Percentiles rank a stretch among this genome's conserved stretches.
These are phyloP conservation scores for Phytopythium mirpurense DNA, from an alignment of 352 stramenopile genomes.

Conservation along the genomic window DNA sequence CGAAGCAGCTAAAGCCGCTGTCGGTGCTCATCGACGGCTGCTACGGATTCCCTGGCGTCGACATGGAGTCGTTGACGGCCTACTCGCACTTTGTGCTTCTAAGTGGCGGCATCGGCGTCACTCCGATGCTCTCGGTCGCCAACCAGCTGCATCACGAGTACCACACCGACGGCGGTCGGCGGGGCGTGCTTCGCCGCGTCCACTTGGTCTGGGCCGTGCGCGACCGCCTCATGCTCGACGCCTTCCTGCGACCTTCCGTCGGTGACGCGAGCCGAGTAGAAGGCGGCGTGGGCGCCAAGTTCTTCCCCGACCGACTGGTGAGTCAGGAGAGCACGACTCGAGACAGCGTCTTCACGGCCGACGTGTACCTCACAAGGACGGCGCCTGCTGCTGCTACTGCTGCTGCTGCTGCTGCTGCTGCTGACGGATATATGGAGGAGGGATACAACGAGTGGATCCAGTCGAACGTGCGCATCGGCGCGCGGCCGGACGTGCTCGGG, in stretches of 20 bases:
- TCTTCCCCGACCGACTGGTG: slow-evolving; percentile 3
- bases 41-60: slow-evolving; percentile 37
- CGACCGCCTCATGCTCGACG: slow-evolving; percentile 26
- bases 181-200: slow-evolving; percentile 20
- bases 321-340: background rate
- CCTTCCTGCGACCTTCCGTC: slow-evolving; percentile 7
- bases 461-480: slow-evolving; percentile 13
- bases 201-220: slow-evolving; percentile 45
- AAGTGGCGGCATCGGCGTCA: slow-evolving; percentile 43
- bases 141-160: slow-evolving; percentile 36
- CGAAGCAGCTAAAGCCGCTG: slow-evolving; percentile 6
- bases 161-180: slow-evolving; percentile 11
- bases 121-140: slow-evolving; percentile 40
- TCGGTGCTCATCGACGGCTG: slow-evolving; percentile 44
- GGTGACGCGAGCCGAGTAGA: background rate
- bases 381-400: too few species aligned
- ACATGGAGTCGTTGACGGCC: slow-evolving; percentile 23
- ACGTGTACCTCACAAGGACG: slow-evolving; percentile 27
- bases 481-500: slow-evolving; percentile 19
- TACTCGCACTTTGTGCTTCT: slow-evolving; percentile 56
- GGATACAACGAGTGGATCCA: slow-evolving; percentile 17
- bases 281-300: background rate
- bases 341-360: slow-evolving; percentile 18
- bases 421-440: background rate
- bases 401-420: too few species aligned